Base-by-base conservation (phyloP, 2,329 filamentous ascomycete species). In the Aspergillus puulaauensis region DNA sequence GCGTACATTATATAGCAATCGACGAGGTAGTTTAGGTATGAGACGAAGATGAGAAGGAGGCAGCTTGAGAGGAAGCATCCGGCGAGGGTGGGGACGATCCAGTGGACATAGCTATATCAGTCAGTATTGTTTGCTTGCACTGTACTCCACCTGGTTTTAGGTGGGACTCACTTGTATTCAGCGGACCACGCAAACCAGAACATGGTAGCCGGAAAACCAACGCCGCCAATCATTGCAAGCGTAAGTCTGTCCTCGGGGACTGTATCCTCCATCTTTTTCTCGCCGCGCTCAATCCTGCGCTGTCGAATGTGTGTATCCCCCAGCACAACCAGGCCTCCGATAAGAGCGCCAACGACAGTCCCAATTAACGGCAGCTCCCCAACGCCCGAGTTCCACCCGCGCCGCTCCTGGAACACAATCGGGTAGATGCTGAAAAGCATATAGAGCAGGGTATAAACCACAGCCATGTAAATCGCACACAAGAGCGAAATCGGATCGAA, bases 1-100 rank as follows among this genome's bases (percentile, higher is more conserved):
- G 73, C 72, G 51, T 72, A 75, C 46, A 74, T 69, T 1, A 66
- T 69, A 51, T 74, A 75, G 1, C 70, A 59, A 51, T 75, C 73
- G 44, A 73, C 68, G n/a, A 76, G 65, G 52, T 75, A 75, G 49
- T 71, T 74, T 59, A 73, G 66, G 45, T 68, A 62, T 6, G 64
- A 59, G 6, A 75, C 61, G 58, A 72, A 73, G 21, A 73, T 64
- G 7, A 73, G 60, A 14, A 74, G 66, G 52, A 72, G 68, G 3
- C 72, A 72, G 43, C 73, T 73, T 4, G 72, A 73, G 52, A 75
- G 70, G 4, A 70, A 64, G 2, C 61, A 65, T 3, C 62, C 61
- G 9, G 64, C 69, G 12, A 73, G 64, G 43, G 72, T 70, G 39
- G 46, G 46, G 1, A 69, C 66, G 23, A 71, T 69, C 71, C 71